Percentiles rank a stretch among this genome's conserved stretches.
phyloP scores from a whole-genome alignment of 768 basidiomycete genomes.

The Pleurotus giganteus region DNA sequence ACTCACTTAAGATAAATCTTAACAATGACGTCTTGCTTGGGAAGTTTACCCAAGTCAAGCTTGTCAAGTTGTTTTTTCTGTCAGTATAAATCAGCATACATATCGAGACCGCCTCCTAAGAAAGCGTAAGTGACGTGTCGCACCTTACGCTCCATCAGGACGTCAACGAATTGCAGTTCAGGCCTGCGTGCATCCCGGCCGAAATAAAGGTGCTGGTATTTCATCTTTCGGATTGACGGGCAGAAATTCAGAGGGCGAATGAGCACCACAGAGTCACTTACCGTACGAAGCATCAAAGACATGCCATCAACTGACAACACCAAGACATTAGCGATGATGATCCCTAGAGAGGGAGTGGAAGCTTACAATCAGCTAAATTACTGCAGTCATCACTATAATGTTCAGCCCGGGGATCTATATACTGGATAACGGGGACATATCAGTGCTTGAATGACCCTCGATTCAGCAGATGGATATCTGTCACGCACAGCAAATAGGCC shows the following conservation, averaged over 20 bases:
- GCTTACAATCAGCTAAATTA: constrained; percentile 2
- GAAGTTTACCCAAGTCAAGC: constrained; percentile 2
- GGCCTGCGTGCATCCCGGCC: constrained; percentile 13
- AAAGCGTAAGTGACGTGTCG: neutral
- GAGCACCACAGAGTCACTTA: constrained; percentile 3
- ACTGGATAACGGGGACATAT: neutral
- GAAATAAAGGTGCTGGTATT: constrained; percentile 15
- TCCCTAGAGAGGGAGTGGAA: neutral
- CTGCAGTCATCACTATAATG: constrained; percentile 4
- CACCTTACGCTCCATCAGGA: constrained; percentile 23
- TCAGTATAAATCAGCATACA: neutral
- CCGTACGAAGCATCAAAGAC: constrained; percentile 17
- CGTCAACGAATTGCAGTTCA: constrained; percentile 23
- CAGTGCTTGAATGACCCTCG: neutral
- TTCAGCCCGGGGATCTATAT: constrained; percentile 3
- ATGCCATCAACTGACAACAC: constrained; percentile 17
- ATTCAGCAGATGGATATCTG: neutral
- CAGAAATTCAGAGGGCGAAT: neutral
- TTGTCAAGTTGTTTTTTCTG: constrained; percentile 2
- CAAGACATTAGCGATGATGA: neutral
- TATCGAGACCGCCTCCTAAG: neutral
- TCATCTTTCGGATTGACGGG: constrained; percentile 13
- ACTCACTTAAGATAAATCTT: constrained; percentile 8
- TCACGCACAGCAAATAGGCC: constrained; percentile 22
- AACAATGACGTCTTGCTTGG: constrained; percentile 10